Evolutionary conservation across 495 filamentous ascomycete species (phyloP).

Genomic region (Monascus purpureus): DNA sequence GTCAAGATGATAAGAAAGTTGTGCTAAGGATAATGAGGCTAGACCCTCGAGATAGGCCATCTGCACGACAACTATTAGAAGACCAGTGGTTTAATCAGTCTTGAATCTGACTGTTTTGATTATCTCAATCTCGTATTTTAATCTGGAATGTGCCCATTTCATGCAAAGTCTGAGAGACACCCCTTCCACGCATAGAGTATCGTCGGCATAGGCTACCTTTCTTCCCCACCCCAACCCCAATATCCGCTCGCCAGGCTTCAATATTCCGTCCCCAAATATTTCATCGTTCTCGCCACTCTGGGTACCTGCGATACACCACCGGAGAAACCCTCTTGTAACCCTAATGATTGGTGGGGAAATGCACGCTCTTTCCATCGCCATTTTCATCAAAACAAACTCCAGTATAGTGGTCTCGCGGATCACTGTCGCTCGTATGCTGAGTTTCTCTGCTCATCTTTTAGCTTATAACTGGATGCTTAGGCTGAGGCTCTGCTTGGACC

Average conservation of each 20-base stretch:
- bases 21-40: slow-evolving; percentile 14
- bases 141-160: background rate
- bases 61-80: slow-evolving; percentile 10
- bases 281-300: no score
- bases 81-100: slow-evolving; percentile 9
- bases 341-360: background rate
- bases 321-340: background rate
- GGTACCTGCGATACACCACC: no score
- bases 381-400: background rate
- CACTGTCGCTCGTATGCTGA: background rate
- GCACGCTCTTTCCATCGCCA: background rate
- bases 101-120: background rate
- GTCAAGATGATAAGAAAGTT: slow-evolving; percentile 12
- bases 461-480: background rate
- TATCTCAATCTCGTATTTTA: background rate
- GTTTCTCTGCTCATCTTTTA: background rate
- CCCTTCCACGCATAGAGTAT: no score
- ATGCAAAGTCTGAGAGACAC: no score
- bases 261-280: no score
- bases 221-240: background rate
- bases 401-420: background rate
- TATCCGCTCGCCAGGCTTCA: background rate
- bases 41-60: slow-evolving; percentile 14
- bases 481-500: no score
- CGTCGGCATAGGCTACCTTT: no score